Percentiles rank a stretch among this genome's conserved stretches.
Evolutionary conservation across 495 filamentous ascomycete species (phyloP).

Genomic region (Chaetomium fimeti): DNA sequence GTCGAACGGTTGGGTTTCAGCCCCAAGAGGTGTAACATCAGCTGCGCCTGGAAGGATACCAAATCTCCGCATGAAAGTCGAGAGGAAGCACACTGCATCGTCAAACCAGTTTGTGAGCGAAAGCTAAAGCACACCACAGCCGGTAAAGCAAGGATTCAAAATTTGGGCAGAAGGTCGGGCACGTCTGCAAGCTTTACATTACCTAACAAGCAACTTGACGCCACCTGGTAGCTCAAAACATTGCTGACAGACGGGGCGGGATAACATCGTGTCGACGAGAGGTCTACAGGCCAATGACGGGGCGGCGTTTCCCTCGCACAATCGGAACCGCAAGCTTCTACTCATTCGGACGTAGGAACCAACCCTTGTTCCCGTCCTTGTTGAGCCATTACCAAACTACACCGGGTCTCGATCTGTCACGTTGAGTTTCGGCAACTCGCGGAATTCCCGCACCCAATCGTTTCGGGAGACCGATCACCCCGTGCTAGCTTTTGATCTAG

Average conservation of each 20-base stretch:
- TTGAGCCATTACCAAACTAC: not conserved
- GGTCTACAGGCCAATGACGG: not conserved
- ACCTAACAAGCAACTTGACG: too few species aligned
- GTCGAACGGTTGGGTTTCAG: not conserved
- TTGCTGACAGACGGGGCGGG: too few species aligned
- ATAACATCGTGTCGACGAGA: too few species aligned
- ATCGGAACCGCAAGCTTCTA: not conserved
- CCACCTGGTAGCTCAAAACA: too few species aligned
- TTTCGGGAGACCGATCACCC: not conserved
- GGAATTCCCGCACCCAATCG: constrained; percentile 4
- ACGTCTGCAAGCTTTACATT: too few species aligned
- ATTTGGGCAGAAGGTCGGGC: too few species aligned
- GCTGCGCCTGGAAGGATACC: not conserved
- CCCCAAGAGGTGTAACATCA: not conserved
- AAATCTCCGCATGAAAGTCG: not conserved
- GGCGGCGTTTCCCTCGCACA: not conserved
- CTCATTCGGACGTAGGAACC: not conserved
- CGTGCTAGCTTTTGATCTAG: not conserved
- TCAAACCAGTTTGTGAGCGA: not conserved
- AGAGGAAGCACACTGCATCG: not conserved
- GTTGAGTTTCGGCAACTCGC: not conserved
- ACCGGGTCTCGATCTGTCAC: not conserved
- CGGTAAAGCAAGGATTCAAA: too few species aligned
- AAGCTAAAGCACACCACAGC: too few species aligned
- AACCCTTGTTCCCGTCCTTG: not conserved